Evolutionary conservation across 768 basidiomycete species (phyloP).

Genomic region (Pisolithus orientalis): DNA sequence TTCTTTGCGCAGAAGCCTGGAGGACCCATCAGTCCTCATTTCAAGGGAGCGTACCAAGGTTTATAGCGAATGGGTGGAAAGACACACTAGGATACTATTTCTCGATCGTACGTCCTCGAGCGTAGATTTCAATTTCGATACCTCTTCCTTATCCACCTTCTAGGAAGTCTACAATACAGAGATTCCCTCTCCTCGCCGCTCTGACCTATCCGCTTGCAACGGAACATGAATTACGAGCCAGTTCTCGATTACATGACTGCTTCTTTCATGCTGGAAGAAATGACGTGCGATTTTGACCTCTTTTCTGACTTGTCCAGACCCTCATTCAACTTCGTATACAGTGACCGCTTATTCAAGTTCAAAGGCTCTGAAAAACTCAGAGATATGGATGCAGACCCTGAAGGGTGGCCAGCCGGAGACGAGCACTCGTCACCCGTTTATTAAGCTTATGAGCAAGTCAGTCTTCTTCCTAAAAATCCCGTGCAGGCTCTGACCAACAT

Average conservation of each 20-base stretch:
- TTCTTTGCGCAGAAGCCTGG: constrained; percentile 23
- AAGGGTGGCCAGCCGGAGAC: constrained; percentile 11
- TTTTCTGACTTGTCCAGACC: neutral
- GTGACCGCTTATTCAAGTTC: constrained; percentile 21
- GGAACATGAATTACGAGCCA: constrained; percentile 12
- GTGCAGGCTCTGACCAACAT: neutral
- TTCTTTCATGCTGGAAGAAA: constrained; percentile 26
- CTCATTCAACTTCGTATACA: constrained; percentile 4
- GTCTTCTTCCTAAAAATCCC: neutral
- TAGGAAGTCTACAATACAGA: constrained; percentile 24
- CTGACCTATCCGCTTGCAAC: constrained; percentile 19
- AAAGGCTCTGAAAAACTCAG: constrained; percentile 9
- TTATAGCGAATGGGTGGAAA: constrained; percentile 18
- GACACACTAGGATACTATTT: constrained; percentile 18
- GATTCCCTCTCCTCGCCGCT: constrained; percentile 20
- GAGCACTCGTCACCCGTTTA: constrained; percentile 17
- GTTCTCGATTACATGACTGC: constrained; percentile 24
- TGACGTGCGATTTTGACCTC: constrained; percentile 15
- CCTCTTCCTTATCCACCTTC: neutral
- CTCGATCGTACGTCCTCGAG: constrained; percentile 11
- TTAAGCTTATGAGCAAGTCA: constrained; percentile 20
- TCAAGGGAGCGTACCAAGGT: constrained; percentile 15
- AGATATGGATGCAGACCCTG: constrained; percentile 20
- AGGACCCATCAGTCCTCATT: constrained; percentile 20
- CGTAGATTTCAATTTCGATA: neutral